Conservation (phyloP, 2,329 filamentous ascomycete species). For the Ophioceras dolichostomum region DNA sequence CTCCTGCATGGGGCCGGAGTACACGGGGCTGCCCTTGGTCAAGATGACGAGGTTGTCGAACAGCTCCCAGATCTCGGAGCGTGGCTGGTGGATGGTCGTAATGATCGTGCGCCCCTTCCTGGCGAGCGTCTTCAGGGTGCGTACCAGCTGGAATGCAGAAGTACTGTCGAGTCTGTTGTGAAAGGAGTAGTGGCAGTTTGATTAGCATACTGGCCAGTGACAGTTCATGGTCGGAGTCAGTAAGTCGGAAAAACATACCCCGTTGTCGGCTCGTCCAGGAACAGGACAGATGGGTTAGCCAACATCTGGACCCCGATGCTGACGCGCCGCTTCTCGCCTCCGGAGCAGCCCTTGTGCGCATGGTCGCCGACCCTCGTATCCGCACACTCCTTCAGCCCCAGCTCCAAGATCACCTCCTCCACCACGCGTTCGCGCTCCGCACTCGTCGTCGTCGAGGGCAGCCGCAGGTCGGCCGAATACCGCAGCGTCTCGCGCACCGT, state of each 20-base stretch:
- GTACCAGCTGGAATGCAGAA: conserved; percentile 61
- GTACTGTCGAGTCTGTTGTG: conserved; percentile 49
- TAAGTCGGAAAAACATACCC: conserved; percentile 23
- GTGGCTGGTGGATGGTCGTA: conserved; percentile 64
- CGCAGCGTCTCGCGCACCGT: conserved; percentile 64
- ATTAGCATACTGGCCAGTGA: no score
- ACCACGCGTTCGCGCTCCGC: conserved; percentile 55
- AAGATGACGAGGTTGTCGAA: conserved; percentile 63
- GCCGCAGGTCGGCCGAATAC: conserved; percentile 60
- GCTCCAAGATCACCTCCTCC: conserved; percentile 63
- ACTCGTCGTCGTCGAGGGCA: conserved; percentile 48
- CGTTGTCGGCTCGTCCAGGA: conserved; percentile 70
- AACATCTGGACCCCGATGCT: conserved; percentile 70
- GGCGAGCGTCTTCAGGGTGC: conserved; percentile 56
- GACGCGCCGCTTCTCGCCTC: conserved; percentile 64
- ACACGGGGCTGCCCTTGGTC: conserved; percentile 55
- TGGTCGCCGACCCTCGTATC: conserved; percentile 60
- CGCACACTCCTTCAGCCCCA: conserved; percentile 67
- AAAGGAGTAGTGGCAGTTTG: neutral
- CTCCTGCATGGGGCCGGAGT: conserved; percentile 45
- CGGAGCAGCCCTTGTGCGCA: conserved; percentile 61
- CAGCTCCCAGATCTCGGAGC: conserved; percentile 68
- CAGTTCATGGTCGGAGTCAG: no score
- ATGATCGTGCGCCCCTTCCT: conserved; percentile 58
- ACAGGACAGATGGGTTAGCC: conserved; percentile 67